These are phyloP conservation scores for Raddia guianensis DNA, from an alignment of 176 grass and related monocot genomes.

Conservation along the genomic window DNA sequence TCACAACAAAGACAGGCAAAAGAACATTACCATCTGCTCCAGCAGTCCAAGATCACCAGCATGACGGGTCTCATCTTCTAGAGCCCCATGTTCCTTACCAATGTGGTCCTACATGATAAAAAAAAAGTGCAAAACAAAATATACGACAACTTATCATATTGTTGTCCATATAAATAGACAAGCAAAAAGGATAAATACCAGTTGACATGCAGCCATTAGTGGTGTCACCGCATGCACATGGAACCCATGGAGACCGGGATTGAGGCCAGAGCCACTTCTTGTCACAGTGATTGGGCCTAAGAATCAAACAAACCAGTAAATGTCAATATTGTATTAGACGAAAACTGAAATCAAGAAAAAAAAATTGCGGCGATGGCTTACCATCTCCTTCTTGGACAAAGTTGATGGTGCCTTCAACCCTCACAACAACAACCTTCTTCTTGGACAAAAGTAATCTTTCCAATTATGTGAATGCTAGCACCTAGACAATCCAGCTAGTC, in stretches of 20 bases:
- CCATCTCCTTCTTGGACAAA: slow-evolving; percentile 85
- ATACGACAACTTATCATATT: not conserved
- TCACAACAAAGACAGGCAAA: not conserved
- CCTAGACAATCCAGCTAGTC: no score
- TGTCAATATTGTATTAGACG: not conserved
- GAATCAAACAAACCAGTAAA: not conserved
- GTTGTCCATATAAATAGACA: not conserved
- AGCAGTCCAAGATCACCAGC: slow-evolving; percentile 85
- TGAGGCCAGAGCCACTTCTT: slow-evolving; percentile 75
- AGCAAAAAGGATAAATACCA: slow-evolving; percentile 45
- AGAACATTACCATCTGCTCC: slow-evolving; percentile 56
- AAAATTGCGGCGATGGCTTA: slow-evolving; percentile 33
- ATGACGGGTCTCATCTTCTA: slow-evolving; percentile 67
- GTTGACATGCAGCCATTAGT: slow-evolving; percentile 98
- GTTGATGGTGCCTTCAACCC: slow-evolving; percentile 78
- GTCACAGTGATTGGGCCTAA: slow-evolving; percentile 77
- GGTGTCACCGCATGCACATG: slow-evolving; percentile 97
- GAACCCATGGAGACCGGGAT: slow-evolving; percentile 84
- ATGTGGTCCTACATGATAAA: slow-evolving; percentile 61
- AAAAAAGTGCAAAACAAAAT: not conserved
- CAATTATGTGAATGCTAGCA: no score
- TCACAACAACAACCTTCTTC: slow-evolving; percentile 90
- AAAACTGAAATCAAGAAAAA: not conserved
- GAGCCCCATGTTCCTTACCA: slow-evolving; percentile 83
- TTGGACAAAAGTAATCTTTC: no score